These are phyloP conservation scores for Karstenula rhodostoma DNA, from an alignment of 2,329 filamentous ascomycete species.

Conservation along the genomic window DNA sequence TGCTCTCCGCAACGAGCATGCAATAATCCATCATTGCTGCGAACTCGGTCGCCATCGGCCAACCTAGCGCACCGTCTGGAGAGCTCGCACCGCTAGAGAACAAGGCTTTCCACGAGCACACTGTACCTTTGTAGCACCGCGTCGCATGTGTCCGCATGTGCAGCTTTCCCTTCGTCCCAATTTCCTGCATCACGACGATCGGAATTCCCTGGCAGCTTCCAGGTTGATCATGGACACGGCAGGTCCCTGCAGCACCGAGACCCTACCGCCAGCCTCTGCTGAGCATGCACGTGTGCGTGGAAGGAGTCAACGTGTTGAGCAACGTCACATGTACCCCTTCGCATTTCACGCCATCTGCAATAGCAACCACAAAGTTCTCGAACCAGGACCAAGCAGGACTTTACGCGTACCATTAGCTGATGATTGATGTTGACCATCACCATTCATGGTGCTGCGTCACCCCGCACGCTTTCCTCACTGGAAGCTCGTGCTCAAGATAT, in stretches of 20 bases:
- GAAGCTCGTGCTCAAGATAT: slow-evolving; percentile 54
- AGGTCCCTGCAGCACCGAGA: slow-evolving; percentile 4
- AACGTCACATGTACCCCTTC: slow-evolving; percentile 12
- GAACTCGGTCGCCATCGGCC: not conserved
- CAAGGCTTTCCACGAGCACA: not conserved
- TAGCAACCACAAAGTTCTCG: too few species aligned
- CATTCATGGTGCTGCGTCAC: slow-evolving; percentile 3
- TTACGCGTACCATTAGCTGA: slow-evolving; percentile 3
- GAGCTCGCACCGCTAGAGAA: not conserved
- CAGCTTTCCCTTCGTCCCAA: slow-evolving; percentile 1
- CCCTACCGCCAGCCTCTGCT: slow-evolving; percentile 15
- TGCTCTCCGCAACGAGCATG: not conserved
- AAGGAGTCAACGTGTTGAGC: slow-evolving; percentile 3
- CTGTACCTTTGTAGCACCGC: not conserved
- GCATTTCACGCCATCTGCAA: not conserved
- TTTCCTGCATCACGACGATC: not conserved
- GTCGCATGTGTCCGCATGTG: not conserved
- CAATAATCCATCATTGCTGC: not conserved
- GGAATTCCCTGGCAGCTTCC: not conserved
- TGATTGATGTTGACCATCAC: not conserved
- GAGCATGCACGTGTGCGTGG: slow-evolving; percentile 16
- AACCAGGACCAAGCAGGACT: not conserved
- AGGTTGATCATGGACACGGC: not conserved
- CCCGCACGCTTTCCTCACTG: slow-evolving; percentile 39
- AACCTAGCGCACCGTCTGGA: not conserved